Conservation (phyloP, 73 alveolate genomes). For the Symbiodinium natans region DNA sequence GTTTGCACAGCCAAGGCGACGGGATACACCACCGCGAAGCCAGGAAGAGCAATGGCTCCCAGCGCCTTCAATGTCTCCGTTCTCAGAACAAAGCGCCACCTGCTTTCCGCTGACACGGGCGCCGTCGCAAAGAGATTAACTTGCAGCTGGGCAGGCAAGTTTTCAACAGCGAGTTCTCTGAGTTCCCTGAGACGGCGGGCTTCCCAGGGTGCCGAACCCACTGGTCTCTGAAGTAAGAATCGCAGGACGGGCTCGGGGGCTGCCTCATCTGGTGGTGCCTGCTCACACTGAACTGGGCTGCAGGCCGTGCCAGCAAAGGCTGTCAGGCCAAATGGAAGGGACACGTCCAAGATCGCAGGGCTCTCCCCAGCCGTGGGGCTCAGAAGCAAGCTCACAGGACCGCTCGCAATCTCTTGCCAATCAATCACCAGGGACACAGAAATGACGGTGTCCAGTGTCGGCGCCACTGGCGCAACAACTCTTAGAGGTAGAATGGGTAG, state of each 20-base stretch:
- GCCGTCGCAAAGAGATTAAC: not conserved
- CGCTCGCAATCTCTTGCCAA: not conserved
- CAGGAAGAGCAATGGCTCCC: not conserved
- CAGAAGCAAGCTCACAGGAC: not conserved
- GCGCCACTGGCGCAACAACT: not conserved
- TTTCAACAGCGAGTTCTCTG: not conserved
- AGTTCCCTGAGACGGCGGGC: not conserved
- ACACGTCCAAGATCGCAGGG: constrained; percentile 21
- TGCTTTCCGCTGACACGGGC: constrained; percentile 14
- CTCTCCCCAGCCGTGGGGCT: not conserved
- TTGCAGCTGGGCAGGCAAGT: not conserved
- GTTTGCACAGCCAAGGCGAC: not conserved
- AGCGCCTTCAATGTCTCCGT: constrained; percentile 6
- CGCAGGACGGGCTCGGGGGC: constrained; percentile 62
- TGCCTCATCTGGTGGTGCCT: constrained; percentile 12
- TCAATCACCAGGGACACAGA: not conserved
- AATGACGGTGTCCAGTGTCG: not conserved
- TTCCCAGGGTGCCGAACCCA: not conserved
- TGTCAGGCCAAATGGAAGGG: constrained; percentile 53
- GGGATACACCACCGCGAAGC: constrained; percentile 2
- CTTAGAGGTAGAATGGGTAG: constrained; percentile 26
- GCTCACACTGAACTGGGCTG: constrained; percentile 2
- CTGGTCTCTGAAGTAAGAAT: not conserved
- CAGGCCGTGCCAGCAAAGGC: constrained; percentile 9
- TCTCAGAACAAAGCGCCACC: constrained; percentile 35